A percentile compares a stretch with the other conserved stretches of the same genome.
These are phyloP conservation scores for Paspalum vaginatum DNA, from an alignment of 176 grass and related monocot species.

Conservation along the genomic window DNA sequence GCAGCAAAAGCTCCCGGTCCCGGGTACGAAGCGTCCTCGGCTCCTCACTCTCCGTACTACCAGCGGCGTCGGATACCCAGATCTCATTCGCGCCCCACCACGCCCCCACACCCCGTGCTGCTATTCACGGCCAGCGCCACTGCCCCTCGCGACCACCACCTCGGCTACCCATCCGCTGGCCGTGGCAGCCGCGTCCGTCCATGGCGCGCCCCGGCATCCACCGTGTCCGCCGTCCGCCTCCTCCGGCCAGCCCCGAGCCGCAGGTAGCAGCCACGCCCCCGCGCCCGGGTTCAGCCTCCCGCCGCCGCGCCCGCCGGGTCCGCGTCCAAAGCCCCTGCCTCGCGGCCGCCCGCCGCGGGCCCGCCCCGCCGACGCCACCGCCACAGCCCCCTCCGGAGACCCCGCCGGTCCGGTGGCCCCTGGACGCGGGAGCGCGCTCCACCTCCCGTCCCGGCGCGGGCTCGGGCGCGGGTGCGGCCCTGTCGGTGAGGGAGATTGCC, in stretches of 20 bases:
- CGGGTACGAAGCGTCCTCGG: background rate
- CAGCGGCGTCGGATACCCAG: conserved; percentile 17
- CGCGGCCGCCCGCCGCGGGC: conserved; percentile 26
- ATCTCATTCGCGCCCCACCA: conserved; percentile 16
- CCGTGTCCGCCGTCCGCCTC: background rate
- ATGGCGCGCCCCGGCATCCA: conserved; percentile 31
- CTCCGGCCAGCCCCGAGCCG: conserved; percentile 10
- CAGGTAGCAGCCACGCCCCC: background rate
- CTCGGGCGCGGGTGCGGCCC: conserved; percentile 3
- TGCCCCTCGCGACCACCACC: conserved; percentile 10
- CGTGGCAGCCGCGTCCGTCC: background rate
- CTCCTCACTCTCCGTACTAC: background rate
- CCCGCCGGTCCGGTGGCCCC: conserved; percentile 3
- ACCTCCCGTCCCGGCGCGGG: conserved; percentile 17
- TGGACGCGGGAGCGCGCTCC: conserved; percentile 18
- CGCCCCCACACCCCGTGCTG: background rate
- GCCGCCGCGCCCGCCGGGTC: conserved; percentile 13
- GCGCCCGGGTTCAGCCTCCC: conserved; percentile 8
- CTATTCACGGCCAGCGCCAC: conserved; percentile 12
- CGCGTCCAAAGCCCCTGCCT: conserved; percentile 42
- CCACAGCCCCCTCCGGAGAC: background rate
- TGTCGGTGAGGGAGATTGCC: conserved; percentile 59
- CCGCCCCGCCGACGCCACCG: background rate
- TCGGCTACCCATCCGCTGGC: background rate
- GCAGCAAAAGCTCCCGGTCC: too few species aligned